A percentile compares a stretch with the other conserved stretches of the same genome.
Conservation (phyloP, 768 basidiomycete species). For the Cyclocybe cylindracea region DNA sequence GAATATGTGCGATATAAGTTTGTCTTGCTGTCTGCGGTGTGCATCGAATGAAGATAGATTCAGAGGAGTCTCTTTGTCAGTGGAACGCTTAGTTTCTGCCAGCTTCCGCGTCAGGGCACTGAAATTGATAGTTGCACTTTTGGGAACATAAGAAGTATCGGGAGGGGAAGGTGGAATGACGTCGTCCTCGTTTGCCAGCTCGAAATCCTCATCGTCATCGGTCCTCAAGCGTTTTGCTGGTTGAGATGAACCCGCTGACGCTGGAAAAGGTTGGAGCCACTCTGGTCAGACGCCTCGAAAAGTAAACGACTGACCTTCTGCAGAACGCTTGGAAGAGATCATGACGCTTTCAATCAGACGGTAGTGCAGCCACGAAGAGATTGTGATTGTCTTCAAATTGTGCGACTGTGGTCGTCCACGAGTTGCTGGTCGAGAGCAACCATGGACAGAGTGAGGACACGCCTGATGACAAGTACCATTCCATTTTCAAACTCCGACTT, state of each 20-base stretch:
- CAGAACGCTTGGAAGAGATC: constrained; percentile 40
- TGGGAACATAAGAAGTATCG: constrained; percentile 59
- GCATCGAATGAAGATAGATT: constrained; percentile 56
- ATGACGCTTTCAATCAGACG: constrained; percentile 3
- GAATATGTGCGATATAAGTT: constrained; percentile 80
- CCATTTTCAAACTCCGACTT: too few species aligned
- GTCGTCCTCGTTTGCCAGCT: constrained; percentile 60
- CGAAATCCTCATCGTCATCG: constrained; percentile 49
- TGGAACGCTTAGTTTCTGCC: constrained; percentile 57
- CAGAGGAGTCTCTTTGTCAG: constrained; percentile 39
- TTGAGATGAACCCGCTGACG: constrained; percentile 29
- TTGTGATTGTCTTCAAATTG: background rate
- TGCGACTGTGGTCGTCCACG: too few species aligned
- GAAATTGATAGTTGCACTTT: constrained; percentile 83
- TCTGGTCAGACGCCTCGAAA: constrained; percentile 1
- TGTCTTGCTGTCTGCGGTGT: constrained; percentile 75
- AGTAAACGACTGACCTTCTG: constrained; percentile 34
- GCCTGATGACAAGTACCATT: too few species aligned
- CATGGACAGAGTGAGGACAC: too few species aligned
- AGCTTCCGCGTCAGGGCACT: constrained; percentile 81
- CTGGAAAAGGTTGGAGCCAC: constrained; percentile 9
- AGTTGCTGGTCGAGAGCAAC: too few species aligned
- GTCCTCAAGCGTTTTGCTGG: constrained; percentile 46
- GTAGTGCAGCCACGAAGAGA: constrained; percentile 1
- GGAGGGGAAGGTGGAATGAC: constrained; percentile 56